Evolutionary conservation across 1,139 yeast species (phyloP).

Genomic region (Zygoascus hellenicus): DNA sequence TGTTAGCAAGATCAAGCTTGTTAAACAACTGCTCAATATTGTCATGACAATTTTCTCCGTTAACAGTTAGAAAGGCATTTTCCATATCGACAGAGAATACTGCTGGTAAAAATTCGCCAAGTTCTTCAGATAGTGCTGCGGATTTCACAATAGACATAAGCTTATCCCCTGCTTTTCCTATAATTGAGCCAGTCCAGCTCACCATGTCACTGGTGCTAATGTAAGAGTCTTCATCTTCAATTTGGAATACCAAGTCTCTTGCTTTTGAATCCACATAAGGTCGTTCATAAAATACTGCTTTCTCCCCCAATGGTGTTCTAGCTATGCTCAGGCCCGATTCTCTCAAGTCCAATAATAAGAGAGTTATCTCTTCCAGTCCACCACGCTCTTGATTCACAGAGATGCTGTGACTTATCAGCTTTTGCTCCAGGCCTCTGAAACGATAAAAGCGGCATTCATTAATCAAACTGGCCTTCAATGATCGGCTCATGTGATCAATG

Average conservation of each 20-base stretch:
- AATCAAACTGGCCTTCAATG: constrained; percentile 51
- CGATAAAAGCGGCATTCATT: constrained; percentile 74
- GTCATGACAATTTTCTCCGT: constrained; percentile 9
- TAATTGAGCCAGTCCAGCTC: constrained; percentile 4
- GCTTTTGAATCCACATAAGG: constrained; percentile 51
- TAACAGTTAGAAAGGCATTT: constrained; percentile 14
- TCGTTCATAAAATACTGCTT: constrained; percentile 41
- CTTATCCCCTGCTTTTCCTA: constrained; percentile 3
- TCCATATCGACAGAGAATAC: constrained; percentile 8
- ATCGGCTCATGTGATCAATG: constrained; percentile 42
- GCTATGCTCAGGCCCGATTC: constrained; percentile 5
- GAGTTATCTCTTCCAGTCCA: constrained; percentile 48
- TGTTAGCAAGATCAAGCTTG: background rate
- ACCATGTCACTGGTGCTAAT: background rate
- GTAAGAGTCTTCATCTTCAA: constrained; percentile 30
- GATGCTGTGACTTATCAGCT: constrained; percentile 50
- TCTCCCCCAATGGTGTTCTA: constrained; percentile 1
- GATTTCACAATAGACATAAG: background rate
- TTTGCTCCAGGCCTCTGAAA: constrained; percentile 68
- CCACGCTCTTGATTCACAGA: constrained; percentile 46
- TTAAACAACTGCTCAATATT: background rate
- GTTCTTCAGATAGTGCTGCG: background rate
- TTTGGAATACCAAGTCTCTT: constrained; percentile 53
- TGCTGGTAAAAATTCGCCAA: background rate
- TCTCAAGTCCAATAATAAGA: constrained; percentile 44